Conservation (phyloP, 2,329 filamentous ascomycete species). For the Parastagonospora nodorum region DNA sequence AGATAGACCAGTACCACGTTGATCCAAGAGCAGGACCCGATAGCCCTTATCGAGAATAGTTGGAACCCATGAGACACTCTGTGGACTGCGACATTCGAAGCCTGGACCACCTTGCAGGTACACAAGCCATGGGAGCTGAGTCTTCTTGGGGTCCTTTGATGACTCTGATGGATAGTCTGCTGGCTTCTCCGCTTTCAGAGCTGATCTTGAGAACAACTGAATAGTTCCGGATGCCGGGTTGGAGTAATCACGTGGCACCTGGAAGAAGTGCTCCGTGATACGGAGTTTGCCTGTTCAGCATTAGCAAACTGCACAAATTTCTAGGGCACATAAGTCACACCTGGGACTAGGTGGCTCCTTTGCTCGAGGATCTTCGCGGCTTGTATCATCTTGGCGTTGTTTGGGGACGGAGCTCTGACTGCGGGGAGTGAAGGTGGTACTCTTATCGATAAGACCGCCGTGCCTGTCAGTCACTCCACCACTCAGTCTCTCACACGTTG, state of each 20-base stretch:
- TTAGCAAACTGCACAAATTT: slow-evolving; percentile 3
- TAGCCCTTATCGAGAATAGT: slow-evolving; percentile 79
- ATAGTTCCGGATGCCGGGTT: slow-evolving; percentile 66
- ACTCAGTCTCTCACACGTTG: no score
- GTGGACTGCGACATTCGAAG: slow-evolving; percentile 74
- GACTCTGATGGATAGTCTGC: slow-evolving; percentile 56
- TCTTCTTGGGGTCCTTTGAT: slow-evolving; percentile 54
- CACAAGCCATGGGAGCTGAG: slow-evolving; percentile 64
- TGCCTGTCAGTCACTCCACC: neutral
- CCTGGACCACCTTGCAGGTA: slow-evolving; percentile 89
- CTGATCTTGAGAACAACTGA: slow-evolving; percentile 77
- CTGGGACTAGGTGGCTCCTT: slow-evolving; percentile 51
- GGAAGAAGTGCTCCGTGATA: slow-evolving; percentile 83
- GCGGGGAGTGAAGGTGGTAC: slow-evolving; percentile 17
- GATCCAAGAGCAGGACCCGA: slow-evolving; percentile 83
- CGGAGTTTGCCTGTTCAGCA: slow-evolving; percentile 67
- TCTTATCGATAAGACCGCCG: slow-evolving; percentile 27
- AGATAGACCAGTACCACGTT: slow-evolving; percentile 86
- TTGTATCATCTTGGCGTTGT: slow-evolving; percentile 41
- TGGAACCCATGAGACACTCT: slow-evolving; percentile 73
- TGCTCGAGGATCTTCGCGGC: slow-evolving; percentile 55
- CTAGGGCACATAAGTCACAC: slow-evolving; percentile 27
- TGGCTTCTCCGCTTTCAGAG: slow-evolving; percentile 67
- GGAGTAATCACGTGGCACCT: slow-evolving; percentile 80
- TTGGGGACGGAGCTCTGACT: slow-evolving; percentile 1